Percentiles rank a stretch among this genome's conserved stretches.
Evolutionary conservation across 2,329 filamentous ascomycete species (phyloP).

Genomic region (Thyridium curvatum): DNA sequence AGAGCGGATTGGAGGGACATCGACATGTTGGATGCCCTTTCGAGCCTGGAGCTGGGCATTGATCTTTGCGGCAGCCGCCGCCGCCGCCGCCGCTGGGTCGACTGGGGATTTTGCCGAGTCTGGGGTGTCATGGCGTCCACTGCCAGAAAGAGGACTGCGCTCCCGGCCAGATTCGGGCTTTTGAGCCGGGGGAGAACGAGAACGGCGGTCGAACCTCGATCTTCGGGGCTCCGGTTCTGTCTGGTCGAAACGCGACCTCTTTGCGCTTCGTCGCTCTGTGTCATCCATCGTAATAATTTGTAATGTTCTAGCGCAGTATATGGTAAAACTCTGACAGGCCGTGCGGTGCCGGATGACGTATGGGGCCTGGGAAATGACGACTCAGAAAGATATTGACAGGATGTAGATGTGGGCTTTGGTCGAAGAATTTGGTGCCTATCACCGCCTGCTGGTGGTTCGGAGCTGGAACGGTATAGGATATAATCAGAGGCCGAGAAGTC

Average conservation of each 20-base stretch:
- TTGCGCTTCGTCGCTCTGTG: slow-evolving; percentile 62
- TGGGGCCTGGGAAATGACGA: too few species aligned
- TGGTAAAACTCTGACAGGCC: too few species aligned
- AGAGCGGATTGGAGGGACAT: slow-evolving; percentile 74
- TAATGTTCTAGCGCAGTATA: too few species aligned
- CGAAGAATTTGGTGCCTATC: too few species aligned
- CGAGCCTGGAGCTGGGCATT: slow-evolving; percentile 79
- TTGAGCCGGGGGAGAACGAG: slow-evolving; percentile 69
- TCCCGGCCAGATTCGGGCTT: slow-evolving; percentile 67
- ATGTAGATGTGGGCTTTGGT: too few species aligned
- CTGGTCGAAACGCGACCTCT: slow-evolving; percentile 92
- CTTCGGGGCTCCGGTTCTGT: slow-evolving; percentile 75
- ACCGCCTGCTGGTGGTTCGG: too few species aligned
- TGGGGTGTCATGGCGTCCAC: slow-evolving; percentile 28
- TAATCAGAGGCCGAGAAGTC: too few species aligned
- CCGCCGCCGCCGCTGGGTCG: slow-evolving; percentile 73
- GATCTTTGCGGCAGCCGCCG: slow-evolving; percentile 83
- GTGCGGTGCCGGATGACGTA: too few species aligned
- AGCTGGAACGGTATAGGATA: too few species aligned
- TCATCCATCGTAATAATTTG: too few species aligned
- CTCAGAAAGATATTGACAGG: too few species aligned
- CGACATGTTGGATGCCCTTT: slow-evolving; percentile 84
- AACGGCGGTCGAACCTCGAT: slow-evolving; percentile 88
- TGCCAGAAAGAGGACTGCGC: slow-evolving; percentile 65
- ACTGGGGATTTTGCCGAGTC: slow-evolving; percentile 37